Evolutionary conservation across 768 basidiomycete species (phyloP), one percentile per base, ranked within the genome.

Genomic region (Naganishia onofrii): DNA sequence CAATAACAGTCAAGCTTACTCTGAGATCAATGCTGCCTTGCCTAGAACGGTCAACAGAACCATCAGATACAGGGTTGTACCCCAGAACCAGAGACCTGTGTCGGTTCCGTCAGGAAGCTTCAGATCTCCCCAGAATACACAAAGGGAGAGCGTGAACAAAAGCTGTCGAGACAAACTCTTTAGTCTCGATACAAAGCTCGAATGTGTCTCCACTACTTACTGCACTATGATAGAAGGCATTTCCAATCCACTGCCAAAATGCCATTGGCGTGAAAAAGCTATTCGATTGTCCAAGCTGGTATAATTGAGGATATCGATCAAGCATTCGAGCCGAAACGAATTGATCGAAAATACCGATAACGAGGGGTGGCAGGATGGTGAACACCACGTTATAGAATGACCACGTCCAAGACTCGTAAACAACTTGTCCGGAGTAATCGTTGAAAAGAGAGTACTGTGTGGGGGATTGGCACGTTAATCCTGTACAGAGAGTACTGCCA

Each of bases 71-170:
- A 98, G 82, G 28, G 90, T 91, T 15, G 93, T 95, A 58, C 96
- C 96, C 95, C 95, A 99, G 75, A 94, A 91, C 96, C 96, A 99
- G 83, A 93, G 92, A 0, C 93, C 95, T 13, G 90, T 87, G 78
- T 95, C 91, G 68, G 86, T 84, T 1, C 96, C 96, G 66, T 87
- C 84, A 0, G 86, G 82, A 66, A 90, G 87, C 75, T 93, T 90
- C 72, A 96, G 82, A 77, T 94, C 93, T 53, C 92, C 92, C 90
- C 92, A 93, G 82, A 94, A 98, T 44, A 96, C 84, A 65, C 93
- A 86, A 57, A 94, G 83, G 1, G 93, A 93, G 77, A 95, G 93
- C 7, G 87, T 88, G 79, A 88, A 99, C 34, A 94, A 82, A 65
- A 95, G 81, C 95, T 98, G 55, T 19, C n/a, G 13, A 63, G 15